These are phyloP conservation scores for Ganoderma meredithae DNA, from an alignment of 1,284 basidiomycete species.

Conservation along the genomic window DNA sequence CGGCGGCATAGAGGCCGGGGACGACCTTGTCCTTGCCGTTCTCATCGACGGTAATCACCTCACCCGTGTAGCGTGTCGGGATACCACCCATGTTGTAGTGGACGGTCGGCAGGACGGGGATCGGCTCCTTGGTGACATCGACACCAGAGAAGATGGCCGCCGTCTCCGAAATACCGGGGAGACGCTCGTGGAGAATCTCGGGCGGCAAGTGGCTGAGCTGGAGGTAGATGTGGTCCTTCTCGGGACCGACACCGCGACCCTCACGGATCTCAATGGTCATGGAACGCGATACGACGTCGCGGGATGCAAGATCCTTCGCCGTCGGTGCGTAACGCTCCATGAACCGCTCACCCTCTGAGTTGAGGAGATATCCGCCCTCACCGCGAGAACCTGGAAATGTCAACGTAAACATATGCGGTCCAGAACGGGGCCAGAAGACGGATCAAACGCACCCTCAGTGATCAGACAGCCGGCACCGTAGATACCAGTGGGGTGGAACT, in stretches of 20 bases:
- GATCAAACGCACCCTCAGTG: conserved; percentile 78
- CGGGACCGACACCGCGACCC: conserved; percentile 98
- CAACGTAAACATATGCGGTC: conserved; percentile 8
- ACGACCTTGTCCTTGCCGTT: conserved; percentile 95
- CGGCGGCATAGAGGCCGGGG: conserved; percentile 97
- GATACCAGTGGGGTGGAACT: conserved; percentile 99
- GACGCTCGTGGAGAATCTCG: conserved; percentile 95
- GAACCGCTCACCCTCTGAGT: conserved; percentile 99
- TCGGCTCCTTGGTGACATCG: conserved; percentile 99
- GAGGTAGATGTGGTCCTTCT: conserved; percentile 98
- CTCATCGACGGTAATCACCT: conserved; percentile 89
- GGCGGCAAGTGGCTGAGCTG: conserved; percentile 98
- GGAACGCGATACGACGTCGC: conserved; percentile 98
- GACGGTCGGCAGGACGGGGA: conserved; percentile 95
- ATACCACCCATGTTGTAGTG: conserved; percentile 99
- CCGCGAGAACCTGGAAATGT: conserved; percentile 86
- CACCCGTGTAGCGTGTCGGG: conserved; percentile 98
- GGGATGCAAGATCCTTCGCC: conserved; percentile 98
- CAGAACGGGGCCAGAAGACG: not conserved
- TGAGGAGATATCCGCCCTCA: conserved; percentile 98
- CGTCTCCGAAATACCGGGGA: conserved; percentile 99
- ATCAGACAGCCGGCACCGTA: conserved; percentile 99
- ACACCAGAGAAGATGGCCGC: conserved; percentile 99
- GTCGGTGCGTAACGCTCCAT: conserved; percentile 99
- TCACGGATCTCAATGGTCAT: conserved; percentile 99